Evolutionary conservation across 2,329 filamentous ascomycete species (phyloP).

Genomic region (Colletotrichum tofieldiae): DNA sequence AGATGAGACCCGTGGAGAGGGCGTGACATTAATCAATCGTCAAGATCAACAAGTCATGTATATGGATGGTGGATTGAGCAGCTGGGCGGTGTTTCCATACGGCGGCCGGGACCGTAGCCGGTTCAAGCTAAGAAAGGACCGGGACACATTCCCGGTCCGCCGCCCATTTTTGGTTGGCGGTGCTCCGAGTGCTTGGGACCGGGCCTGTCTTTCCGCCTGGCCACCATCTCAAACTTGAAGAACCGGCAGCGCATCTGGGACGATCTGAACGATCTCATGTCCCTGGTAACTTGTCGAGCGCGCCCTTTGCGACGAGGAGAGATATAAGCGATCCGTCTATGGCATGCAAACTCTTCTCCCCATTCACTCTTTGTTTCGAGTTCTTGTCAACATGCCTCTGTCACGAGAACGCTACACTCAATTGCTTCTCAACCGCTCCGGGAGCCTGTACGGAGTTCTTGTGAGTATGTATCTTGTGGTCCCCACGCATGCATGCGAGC

Average conservation of each 20-base stretch:
- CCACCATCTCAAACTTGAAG: neutral
- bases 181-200: conserved; percentile 18
- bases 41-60: neutral
- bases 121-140: conserved; percentile 20
- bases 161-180: conserved; percentile 1
- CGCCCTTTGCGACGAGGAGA: neutral
- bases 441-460: conserved; percentile 8
- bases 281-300: neutral
- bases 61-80: neutral
- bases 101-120: conserved; percentile 35
- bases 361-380: neutral
- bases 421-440: neutral
- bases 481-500: conserved; percentile 10
- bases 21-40: neutral
- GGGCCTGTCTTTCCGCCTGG: conserved; percentile 10
- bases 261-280: neutral
- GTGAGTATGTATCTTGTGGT: neutral
- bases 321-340: neutral
- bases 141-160: conserved; percentile 34
- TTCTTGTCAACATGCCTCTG: neutral
- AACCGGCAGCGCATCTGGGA: neutral
- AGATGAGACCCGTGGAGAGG: too few relatives aligned
- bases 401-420: neutral
- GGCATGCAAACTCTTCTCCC: neutral
- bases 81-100: neutral